These are phyloP conservation scores for Pyrenochaeta sp. DNA, from an alignment of 2,329 filamentous ascomycete species.

Conservation along the genomic window DNA sequence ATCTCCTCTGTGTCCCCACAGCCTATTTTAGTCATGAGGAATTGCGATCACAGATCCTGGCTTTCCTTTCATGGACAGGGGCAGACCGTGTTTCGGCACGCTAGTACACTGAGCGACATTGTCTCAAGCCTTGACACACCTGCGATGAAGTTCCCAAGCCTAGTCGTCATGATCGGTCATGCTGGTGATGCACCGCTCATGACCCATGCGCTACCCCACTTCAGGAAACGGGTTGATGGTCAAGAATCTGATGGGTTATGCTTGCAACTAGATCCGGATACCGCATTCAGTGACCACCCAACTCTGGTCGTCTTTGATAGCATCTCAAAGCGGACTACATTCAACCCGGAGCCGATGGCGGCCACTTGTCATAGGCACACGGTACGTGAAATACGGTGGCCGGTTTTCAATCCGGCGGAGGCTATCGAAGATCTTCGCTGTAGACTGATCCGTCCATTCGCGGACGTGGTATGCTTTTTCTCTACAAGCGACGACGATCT, in stretches of 20 bases:
- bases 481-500: background rate
- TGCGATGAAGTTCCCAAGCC: conserved; percentile 1
- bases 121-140: conserved; percentile 3
- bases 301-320: background rate
- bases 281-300: conserved; percentile 1
- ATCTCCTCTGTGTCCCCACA: no score
- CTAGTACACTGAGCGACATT: conserved; percentile 3
- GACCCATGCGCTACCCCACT: background rate
- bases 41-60: conserved; percentile 1
- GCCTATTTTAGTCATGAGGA: conserved; percentile 3
- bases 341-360: background rate
- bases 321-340: conserved; percentile 5
- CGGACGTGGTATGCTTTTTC: conserved; percentile 1
- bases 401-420: background rate
- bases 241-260: background rate
- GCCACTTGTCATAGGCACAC: background rate
- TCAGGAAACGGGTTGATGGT: background rate
- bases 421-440: background rate
- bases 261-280: conserved; percentile 2
- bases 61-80: background rate
- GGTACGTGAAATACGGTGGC: conserved; percentile 1
- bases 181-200: background rate
- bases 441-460: conserved; percentile 3
- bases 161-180: conserved; percentile 2
- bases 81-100: background rate